phyloP scores from a whole-genome alignment of 2,329 filamentous ascomycete species.

The Metarhizium rileyi region DNA sequence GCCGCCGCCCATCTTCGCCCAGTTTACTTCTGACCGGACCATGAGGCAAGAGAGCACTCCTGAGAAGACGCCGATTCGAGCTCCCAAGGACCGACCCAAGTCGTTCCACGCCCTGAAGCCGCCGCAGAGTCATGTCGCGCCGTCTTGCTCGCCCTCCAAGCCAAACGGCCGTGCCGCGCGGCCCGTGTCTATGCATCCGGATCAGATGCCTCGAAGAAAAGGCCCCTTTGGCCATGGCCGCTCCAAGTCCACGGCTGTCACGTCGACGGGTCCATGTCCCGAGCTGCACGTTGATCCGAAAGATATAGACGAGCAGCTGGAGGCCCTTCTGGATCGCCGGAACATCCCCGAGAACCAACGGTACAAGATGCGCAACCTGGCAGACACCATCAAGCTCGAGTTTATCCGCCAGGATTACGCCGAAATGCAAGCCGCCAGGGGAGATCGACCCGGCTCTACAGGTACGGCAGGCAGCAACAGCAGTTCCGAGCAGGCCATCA shows the following conservation, averaged over 20 bases:
- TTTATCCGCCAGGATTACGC: constrained; percentile 86
- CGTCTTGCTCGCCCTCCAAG: constrained; percentile 14
- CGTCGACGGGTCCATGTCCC: constrained; percentile 26
- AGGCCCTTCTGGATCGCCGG: constrained; percentile 65
- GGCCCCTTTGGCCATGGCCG: constrained; percentile 28
- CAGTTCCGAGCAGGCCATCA: constrained; percentile 22
- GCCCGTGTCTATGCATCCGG: constrained; percentile 27
- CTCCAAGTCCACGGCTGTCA: constrained; percentile 23
- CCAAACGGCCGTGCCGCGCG: constrained; percentile 15
- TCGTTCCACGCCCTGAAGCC: constrained; percentile 34
- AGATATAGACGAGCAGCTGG: constrained; percentile 47
- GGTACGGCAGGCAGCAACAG: constrained; percentile 29
- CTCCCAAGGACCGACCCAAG: constrained; percentile 36
- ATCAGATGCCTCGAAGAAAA: constrained; percentile 28
- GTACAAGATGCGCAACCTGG: constrained; percentile 87
- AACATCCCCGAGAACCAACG: constrained; percentile 92
- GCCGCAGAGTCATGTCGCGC: constrained; percentile 10
- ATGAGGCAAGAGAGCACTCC: constrained; percentile 1
- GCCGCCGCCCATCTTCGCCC: constrained; percentile 69
- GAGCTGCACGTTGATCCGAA: constrained; percentile 44
- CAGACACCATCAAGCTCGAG: constrained; percentile 85
- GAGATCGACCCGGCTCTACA: constrained; percentile 34
- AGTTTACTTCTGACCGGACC: constrained; percentile 42
- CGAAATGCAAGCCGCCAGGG: constrained; percentile 47
- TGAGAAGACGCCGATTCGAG: constrained; percentile 4